phyloP scores from a whole-genome alignment of 371 early-diverging fungal genomes.

The Apophysomyces variabilis region DNA sequence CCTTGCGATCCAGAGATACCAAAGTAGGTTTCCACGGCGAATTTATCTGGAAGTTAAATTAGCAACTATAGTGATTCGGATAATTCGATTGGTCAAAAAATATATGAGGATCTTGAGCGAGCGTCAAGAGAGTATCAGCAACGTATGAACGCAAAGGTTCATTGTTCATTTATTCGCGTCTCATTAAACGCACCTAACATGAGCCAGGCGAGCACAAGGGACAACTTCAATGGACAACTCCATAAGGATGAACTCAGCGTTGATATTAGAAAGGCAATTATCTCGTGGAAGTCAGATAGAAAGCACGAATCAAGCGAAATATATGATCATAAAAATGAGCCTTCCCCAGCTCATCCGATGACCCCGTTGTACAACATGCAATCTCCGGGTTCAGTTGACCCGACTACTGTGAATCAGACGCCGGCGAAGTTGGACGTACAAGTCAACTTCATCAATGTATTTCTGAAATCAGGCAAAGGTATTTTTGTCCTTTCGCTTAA shows the following conservation, averaged over 20 bases:
- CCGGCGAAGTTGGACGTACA: slow-evolving; percentile 43
- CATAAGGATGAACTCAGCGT: slow-evolving; percentile 43
- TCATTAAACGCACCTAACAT: slow-evolving; percentile 53
- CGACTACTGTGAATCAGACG: slow-evolving; percentile 9
- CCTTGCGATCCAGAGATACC: background rate
- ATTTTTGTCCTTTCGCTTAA: background rate
- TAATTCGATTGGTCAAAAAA: slow-evolving; percentile 22
- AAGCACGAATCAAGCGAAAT: slow-evolving; percentile 5
- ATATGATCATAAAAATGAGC: background rate
- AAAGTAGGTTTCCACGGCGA: background rate
- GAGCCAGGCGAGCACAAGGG: slow-evolving; percentile 38
- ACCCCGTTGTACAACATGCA: slow-evolving; percentile 5
- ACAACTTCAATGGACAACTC: slow-evolving; percentile 38
- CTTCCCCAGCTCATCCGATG: slow-evolving; percentile 3
- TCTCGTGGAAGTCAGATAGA: slow-evolving; percentile 23
- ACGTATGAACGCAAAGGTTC: slow-evolving; percentile 28
- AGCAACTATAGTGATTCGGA: slow-evolving; percentile 10
- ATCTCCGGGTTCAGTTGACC: background rate
- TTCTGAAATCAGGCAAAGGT: slow-evolving; percentile 41
- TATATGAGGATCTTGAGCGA: slow-evolving; percentile 33
- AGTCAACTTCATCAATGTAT: slow-evolving; percentile 45
- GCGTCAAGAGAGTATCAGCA: slow-evolving; percentile 15
- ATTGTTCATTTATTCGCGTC: slow-evolving; percentile 46
- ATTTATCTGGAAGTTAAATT: too few relatives aligned
- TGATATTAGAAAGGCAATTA: slow-evolving; percentile 36